Evolutionary conservation across 2,329 filamentous ascomycete species (phyloP).

Genomic region (Zasmidium cellare): DNA sequence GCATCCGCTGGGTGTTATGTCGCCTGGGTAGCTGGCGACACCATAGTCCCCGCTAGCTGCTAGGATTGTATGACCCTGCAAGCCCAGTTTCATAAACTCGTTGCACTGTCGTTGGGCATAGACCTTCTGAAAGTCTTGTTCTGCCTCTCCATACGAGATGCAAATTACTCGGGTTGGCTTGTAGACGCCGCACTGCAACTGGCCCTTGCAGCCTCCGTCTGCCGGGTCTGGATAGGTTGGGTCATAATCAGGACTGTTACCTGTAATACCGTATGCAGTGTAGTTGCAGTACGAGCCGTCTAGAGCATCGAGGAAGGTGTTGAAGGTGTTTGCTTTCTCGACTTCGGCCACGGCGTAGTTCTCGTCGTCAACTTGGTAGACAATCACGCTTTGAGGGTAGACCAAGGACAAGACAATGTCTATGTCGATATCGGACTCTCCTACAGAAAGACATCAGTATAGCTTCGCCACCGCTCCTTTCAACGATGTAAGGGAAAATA

Average conservation of each 20-base stretch:
- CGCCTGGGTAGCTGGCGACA: conserved; percentile 28
- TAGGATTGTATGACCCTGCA: conserved; percentile 44
- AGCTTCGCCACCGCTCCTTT: too few relatives aligned
- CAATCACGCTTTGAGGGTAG: conserved; percentile 23
- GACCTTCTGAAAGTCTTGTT: conserved; percentile 50
- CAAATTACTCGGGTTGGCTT: conserved; percentile 56
- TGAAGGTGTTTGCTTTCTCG: conserved; percentile 10
- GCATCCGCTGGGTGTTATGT: conserved; percentile 37
- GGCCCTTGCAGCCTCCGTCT: conserved; percentile 53
- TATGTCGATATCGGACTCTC: conserved; percentile 23
- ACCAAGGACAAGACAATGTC: conserved; percentile 14
- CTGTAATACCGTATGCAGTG: conserved; percentile 17
- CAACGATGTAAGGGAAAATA: too few relatives aligned
- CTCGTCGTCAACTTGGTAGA: conserved; percentile 25
- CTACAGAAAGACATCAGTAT: too few relatives aligned
- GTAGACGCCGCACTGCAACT: conserved; percentile 46
- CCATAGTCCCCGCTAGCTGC: conserved; percentile 30
- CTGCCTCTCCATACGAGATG: conserved; percentile 57
- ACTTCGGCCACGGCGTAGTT: conserved; percentile 14
- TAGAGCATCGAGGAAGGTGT: conserved; percentile 20
- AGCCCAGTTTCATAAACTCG: conserved; percentile 47
- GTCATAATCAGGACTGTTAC: conserved; percentile 14
- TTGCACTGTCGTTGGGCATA: conserved; percentile 51
- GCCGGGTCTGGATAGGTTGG: conserved; percentile 47
- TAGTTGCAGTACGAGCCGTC: conserved; percentile 23